Evolutionary conservation across 2,329 filamentous ascomycete genomes (phyloP).

Genomic region (Lecanicillium sp.): DNA sequence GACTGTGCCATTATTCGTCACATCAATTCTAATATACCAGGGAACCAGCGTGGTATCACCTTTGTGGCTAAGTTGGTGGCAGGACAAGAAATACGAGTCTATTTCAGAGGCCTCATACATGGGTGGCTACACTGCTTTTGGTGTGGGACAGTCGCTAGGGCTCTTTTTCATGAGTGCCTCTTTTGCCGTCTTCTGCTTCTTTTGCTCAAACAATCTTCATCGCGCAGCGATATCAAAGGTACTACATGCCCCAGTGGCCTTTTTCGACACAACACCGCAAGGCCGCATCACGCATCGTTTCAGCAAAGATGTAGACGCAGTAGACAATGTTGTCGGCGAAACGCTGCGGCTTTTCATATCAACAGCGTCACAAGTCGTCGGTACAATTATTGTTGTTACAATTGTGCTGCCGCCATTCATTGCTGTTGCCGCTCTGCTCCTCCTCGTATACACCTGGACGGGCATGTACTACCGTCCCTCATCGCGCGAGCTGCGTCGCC

Average conservation of each 20-base stretch:
- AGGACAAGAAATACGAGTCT: conserved; percentile 65
- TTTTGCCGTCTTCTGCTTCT: conserved; percentile 68
- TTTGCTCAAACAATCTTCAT: conserved; percentile 74
- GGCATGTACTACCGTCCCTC: conserved; percentile 85
- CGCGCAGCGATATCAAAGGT: conserved; percentile 71
- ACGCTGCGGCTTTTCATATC: conserved; percentile 89
- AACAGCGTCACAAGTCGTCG: conserved; percentile 71
- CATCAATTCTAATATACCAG: conserved; percentile 63
- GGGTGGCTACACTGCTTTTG: conserved; percentile 62
- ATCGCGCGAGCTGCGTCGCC: conserved; percentile 88
- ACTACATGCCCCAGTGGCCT: conserved; percentile 68
- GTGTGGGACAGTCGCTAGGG: conserved; percentile 62
- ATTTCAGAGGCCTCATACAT: conserved; percentile 64
- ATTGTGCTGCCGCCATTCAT: conserved; percentile 51
- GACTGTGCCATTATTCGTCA: conserved; percentile 55
- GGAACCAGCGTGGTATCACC: conserved; percentile 80
- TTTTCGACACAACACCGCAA: conserved; percentile 94
- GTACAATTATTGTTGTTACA: conserved; percentile 76
- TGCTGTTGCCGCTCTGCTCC: too few species aligned
- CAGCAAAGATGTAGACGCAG: conserved; percentile 88
- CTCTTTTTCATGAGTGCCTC: conserved; percentile 71
- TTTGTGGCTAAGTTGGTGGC: conserved; percentile 93
- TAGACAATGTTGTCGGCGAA: conserved; percentile 88
- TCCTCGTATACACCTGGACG: conserved; percentile 71
- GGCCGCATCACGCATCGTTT: conserved; percentile 96